These are phyloP conservation scores for Penicillium digitatum DNA, from an alignment of 2,329 filamentous ascomycete species.

Conservation along the genomic window DNA sequence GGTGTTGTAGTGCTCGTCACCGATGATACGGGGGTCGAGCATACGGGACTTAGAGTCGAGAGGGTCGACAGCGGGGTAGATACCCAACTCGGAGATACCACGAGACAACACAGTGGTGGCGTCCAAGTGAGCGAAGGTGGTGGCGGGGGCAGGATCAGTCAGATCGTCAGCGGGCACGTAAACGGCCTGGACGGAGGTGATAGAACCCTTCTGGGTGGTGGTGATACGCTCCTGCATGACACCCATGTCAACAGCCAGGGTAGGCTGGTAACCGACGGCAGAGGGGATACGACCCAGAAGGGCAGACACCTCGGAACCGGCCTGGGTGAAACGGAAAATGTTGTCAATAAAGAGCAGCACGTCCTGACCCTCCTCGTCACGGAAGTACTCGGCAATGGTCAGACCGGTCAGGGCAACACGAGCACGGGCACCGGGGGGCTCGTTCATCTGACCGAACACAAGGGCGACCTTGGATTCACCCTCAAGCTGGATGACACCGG, in stretches of 20 bases:
- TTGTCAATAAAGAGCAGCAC: constrained; percentile 99
- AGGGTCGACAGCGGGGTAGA: constrained; percentile 99
- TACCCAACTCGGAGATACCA: constrained; percentile 99
- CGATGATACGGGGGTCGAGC: constrained; percentile 97
- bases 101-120: constrained; percentile 99
- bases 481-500: constrained; percentile 97
- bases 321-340: constrained; percentile 99
- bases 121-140: constrained; percentile 99
- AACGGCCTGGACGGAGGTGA: constrained; percentile 99
- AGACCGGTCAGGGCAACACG: constrained; percentile 96
- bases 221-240: constrained; percentile 99
- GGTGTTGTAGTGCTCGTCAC: constrained; percentile 94
- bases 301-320: constrained; percentile 99
- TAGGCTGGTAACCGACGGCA: constrained; percentile 99
- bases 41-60: constrained; percentile 99
- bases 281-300: constrained; percentile 99
- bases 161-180: constrained; percentile 99
- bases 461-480: constrained; percentile 99
- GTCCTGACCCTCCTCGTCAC: constrained; percentile 78
- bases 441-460: constrained; percentile 99
- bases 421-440: constrained; percentile 98
- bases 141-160: constrained; percentile 98
- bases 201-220: constrained; percentile 98
- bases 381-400: constrained; percentile 69
- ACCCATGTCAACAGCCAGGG: constrained; percentile 98